Evolutionary conservation across 805 yeast species (phyloP), one percentile per base, ranked within the genome.

Genomic region (Kodamaea restingae): DNA sequence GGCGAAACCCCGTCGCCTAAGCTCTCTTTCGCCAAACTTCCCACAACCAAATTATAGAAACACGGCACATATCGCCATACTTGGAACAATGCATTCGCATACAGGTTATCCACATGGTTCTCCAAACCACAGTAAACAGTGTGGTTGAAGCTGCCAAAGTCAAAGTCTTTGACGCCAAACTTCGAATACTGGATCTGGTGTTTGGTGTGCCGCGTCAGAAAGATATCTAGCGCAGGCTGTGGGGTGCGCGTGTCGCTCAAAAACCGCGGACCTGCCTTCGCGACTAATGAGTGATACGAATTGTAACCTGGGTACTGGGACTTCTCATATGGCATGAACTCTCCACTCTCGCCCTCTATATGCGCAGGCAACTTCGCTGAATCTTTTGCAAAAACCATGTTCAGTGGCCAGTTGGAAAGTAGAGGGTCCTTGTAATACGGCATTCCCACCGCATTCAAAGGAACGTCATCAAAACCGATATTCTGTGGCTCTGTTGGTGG

Each of bases 111-210:
- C 8, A 84, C 73, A 53, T 88, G 93, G 7, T 88, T 82, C 58
- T 93, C 98, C n/a, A 91, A 67, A 0, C 98, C 97, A 2, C 97
- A 78, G 36, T 47, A 56, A 1, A 54, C 45, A 0, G 97, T 84
- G 28, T 71, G 70, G 55, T 91, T 91, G 66, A 84, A 91, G 51
- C 80, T 83, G 39, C 76, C 81, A 56, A 93, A 91, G 63, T 91
- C 96, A 62, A 93, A 93, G 58, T 88, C 96, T 49, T 84, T 88
- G 21, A 93, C 88, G 18, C 98, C 98, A 60, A 88, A 91, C 51
- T 78, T 81, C 41, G 95, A 84, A 59, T 90, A 91, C 30, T 82
- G 75, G 39, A 91, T 85, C 43, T 82, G 84, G 33, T 87, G 67
- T 49, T 80, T 78, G 29, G 80, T 68, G 63, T 83, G 91, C n/a